Base-by-base conservation (phyloP, 2,329 filamentous ascomycete species). In the Sporothrix dimorphospora region DNA sequence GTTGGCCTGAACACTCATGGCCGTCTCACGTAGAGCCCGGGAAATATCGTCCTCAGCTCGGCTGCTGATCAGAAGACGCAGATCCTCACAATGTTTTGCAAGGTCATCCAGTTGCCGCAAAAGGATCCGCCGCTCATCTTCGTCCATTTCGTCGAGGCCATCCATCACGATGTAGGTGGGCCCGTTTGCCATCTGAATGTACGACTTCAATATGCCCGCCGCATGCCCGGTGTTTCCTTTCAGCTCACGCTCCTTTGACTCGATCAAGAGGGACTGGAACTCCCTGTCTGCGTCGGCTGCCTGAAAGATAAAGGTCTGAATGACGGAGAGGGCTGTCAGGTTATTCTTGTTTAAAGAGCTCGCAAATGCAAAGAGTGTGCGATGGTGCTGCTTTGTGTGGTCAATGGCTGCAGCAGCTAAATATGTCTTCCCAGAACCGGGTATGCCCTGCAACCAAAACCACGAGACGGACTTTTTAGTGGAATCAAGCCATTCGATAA, bases 81-180 rank as follows among this genome's bases (percentile, higher is more conserved):
- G 34, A 12, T 42, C 8, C 30, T 65, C 34, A n/a, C 59, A 65
- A 24, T 40, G 27, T n/a, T 21, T n/a, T 38, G 59, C 30, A 34
- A 65, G 30, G n/a, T 45, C 59, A 2, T 30, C 30, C 59, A 65
- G 16, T 3, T 65, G 30, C 34, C 34, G 16, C 59, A 65, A 12
- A 24, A 65, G 59, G 9, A 40, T 24, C 59, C 45, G 27, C 53
- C 66, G 47, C 27, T 53, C 30, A 55, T 42, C 24, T 21, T 30
- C 11, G 24, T 57, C 34, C 51, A 69, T 59, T 47, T 69, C 67
- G 51, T 69, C 67, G 12, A 69, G 53, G 3, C 51, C 67, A 34
- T 69, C 67, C 16, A 69, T 34, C 34, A 59, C 53, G 27, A 69
- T 59, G 51, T 45, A 59, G 49, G 49, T 53, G 49, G 49, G 49